Evolutionary conservation across 352 stramenopile genomes (phyloP), one percentile per base, ranked within the genome.

Genomic region (Phytophthora hibernalis): DNA sequence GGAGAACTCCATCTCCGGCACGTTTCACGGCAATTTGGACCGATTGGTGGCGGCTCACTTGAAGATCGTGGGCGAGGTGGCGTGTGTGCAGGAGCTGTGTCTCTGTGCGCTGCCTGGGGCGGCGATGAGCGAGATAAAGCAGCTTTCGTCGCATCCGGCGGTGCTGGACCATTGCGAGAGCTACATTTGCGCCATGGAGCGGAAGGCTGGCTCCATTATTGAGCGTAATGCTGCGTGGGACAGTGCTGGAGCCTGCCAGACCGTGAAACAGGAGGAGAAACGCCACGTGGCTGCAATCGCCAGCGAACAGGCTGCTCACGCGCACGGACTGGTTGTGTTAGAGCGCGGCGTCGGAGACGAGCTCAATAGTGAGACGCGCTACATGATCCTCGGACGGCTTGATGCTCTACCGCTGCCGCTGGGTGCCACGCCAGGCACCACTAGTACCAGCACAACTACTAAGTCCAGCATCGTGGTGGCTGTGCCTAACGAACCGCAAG

Each of bases 1-100:
- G 42, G 80, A 90, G 57, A 90, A 92, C 75, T 92, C 82, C 9
- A 80, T 89, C 54, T 91, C 82, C 1, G 84, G 82, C 53, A 92
- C 80, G 30, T 90, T 92, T 54, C 84, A 92, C 61, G 80, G 80
- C 53, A 91, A 83, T 61, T 54, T 91, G 38, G 84, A 92, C 49
- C 72, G 79, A 5, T 68, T 92, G 3, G 83, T 92, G 49, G 74
- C 76, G 1, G 88, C 75, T 3, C 72, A 90, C 35, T 66, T 91
- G 26, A 86, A 90, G 65, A 91, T 92, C 44, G 80, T 92, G 10
- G 81, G 84, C 33, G 84, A 93, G 55, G 82, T 92, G 60, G 72
- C 79, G 37, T 89, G 74, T 53, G 68, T 91, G 13, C 76, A 91
- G 48, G 80, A 91, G 65, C 56, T 90, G 20, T 91, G 82, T 64